phyloP scores from a whole-genome alignment of 2,329 filamentous ascomycete species.

The Talaromyces sp. region DNA sequence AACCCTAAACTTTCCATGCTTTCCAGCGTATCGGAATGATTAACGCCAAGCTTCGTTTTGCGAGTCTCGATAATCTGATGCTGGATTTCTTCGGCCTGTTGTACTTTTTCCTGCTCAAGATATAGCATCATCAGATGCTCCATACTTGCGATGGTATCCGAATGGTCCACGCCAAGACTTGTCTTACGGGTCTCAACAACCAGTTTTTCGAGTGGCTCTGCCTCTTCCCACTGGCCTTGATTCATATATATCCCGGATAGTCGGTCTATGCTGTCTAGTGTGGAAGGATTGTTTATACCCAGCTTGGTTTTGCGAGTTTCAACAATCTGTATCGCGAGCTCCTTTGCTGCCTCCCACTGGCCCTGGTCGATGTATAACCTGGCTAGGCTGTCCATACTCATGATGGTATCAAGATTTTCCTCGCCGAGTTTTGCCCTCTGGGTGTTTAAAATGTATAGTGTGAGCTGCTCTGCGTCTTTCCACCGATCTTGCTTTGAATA shows the following conservation, averaged over 20 bases:
- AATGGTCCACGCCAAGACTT: slow-evolving; percentile 4
- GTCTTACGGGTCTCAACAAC: slow-evolving; percentile 2
- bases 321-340: no score
- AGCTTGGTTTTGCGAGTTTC: not conserved
- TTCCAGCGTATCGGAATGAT: slow-evolving; percentile 1
- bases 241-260: not conserved
- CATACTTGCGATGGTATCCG: not conserved
- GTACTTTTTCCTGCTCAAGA: not conserved
- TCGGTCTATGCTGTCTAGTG: no score
- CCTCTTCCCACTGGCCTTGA: slow-evolving; percentile 3
- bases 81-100: slow-evolving; percentile 5
- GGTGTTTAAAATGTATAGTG: no score
- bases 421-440: not conserved
- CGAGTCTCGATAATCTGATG: not conserved
- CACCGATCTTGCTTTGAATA: no score
- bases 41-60: not conserved
- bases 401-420: not conserved
- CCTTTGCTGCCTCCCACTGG: no score
- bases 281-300: not conserved
- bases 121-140: not conserved
- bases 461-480: no score
- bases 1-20: no score
- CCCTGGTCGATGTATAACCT: no score
- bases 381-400: not conserved
- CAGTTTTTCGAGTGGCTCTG: not conserved